phyloP scores from a whole-genome alignment of 2,329 filamentous ascomycete genomes.

The Botrytis pseudocinerea region DNA sequence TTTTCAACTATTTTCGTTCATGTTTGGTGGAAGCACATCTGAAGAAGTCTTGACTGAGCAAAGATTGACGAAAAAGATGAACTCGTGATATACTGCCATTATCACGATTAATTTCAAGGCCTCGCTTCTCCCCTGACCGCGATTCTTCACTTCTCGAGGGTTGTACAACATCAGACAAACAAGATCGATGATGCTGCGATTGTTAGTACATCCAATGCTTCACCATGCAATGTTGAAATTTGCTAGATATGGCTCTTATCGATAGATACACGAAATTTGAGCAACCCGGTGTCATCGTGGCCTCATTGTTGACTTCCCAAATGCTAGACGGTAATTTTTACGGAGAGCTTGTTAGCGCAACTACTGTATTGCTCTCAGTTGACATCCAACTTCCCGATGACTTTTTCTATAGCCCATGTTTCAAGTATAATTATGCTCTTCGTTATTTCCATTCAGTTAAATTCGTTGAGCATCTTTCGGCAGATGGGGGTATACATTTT shows the following conservation, averaged over 20 bases:
- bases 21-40: not conserved
- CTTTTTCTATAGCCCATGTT: not conserved
- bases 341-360: not conserved
- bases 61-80: no score
- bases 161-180: not conserved
- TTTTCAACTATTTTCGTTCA: not conserved
- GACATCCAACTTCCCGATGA: no score
- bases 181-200: not conserved
- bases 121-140: no score
- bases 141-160: not conserved
- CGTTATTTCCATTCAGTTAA: not conserved
- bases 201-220: not conserved
- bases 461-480: not conserved
- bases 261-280: not conserved
- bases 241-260: not conserved
- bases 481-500: not conserved
- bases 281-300: not conserved
- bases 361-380: not conserved
- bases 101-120: not conserved
- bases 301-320: no score
- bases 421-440: not conserved
- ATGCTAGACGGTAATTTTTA: not conserved
- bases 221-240: not conserved
- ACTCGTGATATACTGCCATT: not conserved
- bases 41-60: not conserved